These are phyloP conservation scores for Arbutus unedo DNA, from an alignment of 148 eudicot genomes.

Conservation along the genomic window DNA sequence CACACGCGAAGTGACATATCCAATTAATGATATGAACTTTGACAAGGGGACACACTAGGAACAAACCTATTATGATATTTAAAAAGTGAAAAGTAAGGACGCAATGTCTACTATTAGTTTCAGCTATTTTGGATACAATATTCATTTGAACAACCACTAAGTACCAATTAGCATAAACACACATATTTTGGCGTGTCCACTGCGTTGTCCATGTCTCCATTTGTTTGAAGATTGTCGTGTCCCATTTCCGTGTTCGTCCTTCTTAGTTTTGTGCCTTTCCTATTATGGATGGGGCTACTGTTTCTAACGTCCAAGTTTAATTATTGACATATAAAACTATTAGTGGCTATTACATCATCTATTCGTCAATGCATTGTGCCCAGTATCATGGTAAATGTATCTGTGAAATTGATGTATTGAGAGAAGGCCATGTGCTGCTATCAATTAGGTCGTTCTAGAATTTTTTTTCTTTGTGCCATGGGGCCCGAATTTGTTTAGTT, in stretches of 20 bases:
- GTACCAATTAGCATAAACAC: neutral
- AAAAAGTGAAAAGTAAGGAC: neutral
- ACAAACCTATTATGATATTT: no score
- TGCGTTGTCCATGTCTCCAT: neutral
- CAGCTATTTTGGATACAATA: neutral
- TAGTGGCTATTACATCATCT: neutral
- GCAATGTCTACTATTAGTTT: neutral
- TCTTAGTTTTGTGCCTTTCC: neutral
- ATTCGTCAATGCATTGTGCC: neutral
- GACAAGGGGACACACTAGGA: neutral
- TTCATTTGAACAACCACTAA: neutral
- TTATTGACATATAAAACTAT: neutral
- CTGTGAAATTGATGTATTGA: neutral
- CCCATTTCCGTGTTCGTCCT: neutral
- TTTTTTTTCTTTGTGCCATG: neutral
- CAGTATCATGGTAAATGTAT: neutral
- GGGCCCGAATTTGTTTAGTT: neutral
- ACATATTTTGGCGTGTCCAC: neutral
- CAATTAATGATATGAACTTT: neutral
- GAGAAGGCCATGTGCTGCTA: constrained; percentile 4
- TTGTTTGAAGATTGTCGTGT: neutral
- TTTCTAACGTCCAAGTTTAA: neutral
- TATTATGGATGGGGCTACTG: neutral
- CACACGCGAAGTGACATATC: neutral
- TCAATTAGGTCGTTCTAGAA: neutral